Conservation (phyloP, 148 eudicot species). For the Vaccinium vitisidaea region DNA sequence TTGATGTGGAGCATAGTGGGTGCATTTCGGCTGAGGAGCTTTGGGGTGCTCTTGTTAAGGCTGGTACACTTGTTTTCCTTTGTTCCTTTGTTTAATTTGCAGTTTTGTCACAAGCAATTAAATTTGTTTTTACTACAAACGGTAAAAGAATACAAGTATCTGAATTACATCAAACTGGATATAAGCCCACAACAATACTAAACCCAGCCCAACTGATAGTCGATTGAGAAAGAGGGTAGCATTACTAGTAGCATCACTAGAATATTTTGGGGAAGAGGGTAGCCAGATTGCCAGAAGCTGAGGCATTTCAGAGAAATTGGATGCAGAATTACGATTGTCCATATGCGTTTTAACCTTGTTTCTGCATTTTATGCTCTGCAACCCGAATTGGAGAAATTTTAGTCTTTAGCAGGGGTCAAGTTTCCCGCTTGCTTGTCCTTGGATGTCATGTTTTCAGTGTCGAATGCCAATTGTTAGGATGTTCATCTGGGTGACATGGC, state of each 20-base stretch:
- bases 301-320: background rate
- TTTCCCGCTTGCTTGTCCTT: background rate
- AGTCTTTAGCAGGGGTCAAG: constrained; percentile 2
- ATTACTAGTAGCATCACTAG: background rate
- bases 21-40: constrained; percentile 95
- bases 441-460: background rate
- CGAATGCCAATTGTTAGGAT: background rate
- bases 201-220: too few relatives aligned
- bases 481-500: background rate
- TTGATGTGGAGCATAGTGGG: constrained; percentile 97
- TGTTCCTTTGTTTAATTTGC: background rate
- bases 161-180: too few relatives aligned
- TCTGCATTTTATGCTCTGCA: background rate
- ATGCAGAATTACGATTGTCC: background rate
- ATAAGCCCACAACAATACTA: too few relatives aligned
- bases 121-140: too few relatives aligned
- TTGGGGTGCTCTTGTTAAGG: constrained; percentile 89
- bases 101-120: background rate
- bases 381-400: background rate
- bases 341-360: background rate
- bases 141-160: too few relatives aligned
- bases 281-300: background rate
- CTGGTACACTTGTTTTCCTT: constrained; percentile 52
- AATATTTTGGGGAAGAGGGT: background rate
- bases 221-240: background rate